A percentile compares a stretch with the other conserved stretches of the same genome.
These are phyloP conservation scores for Trichoderma atroviride DNA, from an alignment of 2,329 filamentous ascomycete species.

Conservation along the genomic window DNA sequence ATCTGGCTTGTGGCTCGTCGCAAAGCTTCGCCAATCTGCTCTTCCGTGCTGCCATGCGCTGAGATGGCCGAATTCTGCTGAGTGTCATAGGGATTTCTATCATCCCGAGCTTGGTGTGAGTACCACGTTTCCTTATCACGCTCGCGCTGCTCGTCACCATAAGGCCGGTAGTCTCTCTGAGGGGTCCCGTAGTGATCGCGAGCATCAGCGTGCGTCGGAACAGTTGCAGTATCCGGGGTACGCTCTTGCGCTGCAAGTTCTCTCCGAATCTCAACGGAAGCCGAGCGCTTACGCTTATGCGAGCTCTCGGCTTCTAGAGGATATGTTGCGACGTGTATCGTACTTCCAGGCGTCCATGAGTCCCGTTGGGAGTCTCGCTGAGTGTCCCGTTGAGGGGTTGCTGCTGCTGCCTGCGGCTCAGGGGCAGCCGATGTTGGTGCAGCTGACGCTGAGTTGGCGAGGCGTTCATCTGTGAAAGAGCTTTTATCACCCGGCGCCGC, in stretches of 20 bases:
- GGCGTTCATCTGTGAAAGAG: constrained; percentile 41
- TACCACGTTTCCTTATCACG: constrained; percentile 55
- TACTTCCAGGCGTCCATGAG: constrained; percentile 45
- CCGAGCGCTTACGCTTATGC: constrained; percentile 71
- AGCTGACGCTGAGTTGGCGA: constrained; percentile 33
- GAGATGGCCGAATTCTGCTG: constrained; percentile 51
- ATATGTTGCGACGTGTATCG: constrained; percentile 46
- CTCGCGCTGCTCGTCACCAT: constrained; percentile 47
- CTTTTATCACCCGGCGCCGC: constrained; percentile 37
- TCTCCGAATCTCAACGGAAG: constrained; percentile 56
- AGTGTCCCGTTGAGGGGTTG: background rate
- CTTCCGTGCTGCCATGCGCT: constrained; percentile 52
- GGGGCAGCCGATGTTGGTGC: constrained; percentile 36
- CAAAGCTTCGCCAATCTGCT: constrained; percentile 51
- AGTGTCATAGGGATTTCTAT: constrained; percentile 51
- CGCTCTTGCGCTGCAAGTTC: constrained; percentile 41
- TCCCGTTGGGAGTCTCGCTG: constrained; percentile 39
- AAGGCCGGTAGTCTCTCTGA: constrained; percentile 50
- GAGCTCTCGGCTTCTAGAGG: constrained; percentile 51
- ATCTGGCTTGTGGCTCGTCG: constrained; percentile 50
- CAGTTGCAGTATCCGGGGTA: constrained; percentile 40
- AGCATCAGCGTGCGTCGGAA: constrained; percentile 40
- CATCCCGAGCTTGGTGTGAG: constrained; percentile 50
- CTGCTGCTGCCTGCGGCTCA: constrained; percentile 30
- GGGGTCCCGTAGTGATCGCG: constrained; percentile 49